These are phyloP conservation scores for Ceriops decandra DNA, from an alignment of 345 rosid genomes.

Conservation along the genomic window DNA sequence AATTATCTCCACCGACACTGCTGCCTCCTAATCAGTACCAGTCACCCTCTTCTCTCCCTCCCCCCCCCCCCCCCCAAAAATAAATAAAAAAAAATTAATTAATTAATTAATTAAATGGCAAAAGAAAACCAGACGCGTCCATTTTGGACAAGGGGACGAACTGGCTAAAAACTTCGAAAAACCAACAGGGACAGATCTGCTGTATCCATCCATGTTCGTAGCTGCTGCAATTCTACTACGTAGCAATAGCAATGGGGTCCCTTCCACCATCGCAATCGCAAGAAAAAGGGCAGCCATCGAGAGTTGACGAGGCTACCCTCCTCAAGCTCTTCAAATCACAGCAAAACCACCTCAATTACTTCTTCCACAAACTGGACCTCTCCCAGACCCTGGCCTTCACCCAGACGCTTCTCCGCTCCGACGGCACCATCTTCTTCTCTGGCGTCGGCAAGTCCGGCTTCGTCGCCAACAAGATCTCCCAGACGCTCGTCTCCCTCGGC, in stretches of 20 bases:
- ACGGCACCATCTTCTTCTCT: slow-evolving; percentile 76
- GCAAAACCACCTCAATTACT: slow-evolving; percentile 81
- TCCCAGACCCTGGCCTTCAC: slow-evolving; percentile 69
- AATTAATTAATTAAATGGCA: no score
- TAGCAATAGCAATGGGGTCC: slow-evolving; percentile 39
- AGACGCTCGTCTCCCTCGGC: slow-evolving; percentile 78
- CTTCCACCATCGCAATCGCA: slow-evolving; percentile 5
- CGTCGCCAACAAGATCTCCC: slow-evolving; percentile 90
- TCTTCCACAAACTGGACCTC: slow-evolving; percentile 77
- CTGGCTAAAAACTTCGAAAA: no score
- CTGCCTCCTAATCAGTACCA: no score
- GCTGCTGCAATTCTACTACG: no score
- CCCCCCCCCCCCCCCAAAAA: no score
- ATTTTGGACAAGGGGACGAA: no score
- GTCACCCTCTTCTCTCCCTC: no score
- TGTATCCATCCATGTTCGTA: no score
- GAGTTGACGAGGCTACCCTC: slow-evolving; percentile 50
- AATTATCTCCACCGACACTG: no score
- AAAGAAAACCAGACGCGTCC: no score
- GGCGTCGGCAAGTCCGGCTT: slow-evolving; percentile 95
- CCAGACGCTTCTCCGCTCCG: slow-evolving; percentile 51
- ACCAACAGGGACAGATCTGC: no score
- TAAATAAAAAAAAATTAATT: no score
- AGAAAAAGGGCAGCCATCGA: not conserved
- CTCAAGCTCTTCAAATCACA: slow-evolving; percentile 78